Base-by-base conservation (phyloP, 257 asterid genomes). In the Forsythia viridissima region DNA sequence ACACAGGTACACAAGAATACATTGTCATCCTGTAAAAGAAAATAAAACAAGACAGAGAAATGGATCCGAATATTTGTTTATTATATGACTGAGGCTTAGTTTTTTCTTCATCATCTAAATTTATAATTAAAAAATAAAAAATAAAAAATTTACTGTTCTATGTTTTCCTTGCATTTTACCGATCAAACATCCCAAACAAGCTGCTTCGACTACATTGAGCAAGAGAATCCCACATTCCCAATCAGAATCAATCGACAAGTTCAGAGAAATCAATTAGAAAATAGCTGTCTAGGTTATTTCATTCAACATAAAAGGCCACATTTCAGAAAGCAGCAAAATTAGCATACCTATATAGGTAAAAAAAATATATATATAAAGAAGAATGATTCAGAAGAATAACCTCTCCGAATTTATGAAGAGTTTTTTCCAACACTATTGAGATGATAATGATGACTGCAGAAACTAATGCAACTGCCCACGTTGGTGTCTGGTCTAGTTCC, bases 391-490 rank as follows among this genome's bases (percentile, higher is more conserved):
- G 43, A 59, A 59, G 39, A 20, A 70, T 41, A 84, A 91, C 98
- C 87, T 85, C 72, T 7, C 89, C 89, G 3, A 90, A 72, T 79
- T 41, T 70, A 74, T 93, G 96, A 75, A 93, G 86, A 69, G 79
- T 75, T 82, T 86, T 90, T 84, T 93, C 98, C 87, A 93, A 71
- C 48, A 84, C 0, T 43, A 90, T 90, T n/a, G 97, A 93, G 79
- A 93, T 83, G 1, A 90, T 2, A 76, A 93, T 79, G 77, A 93
- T 93, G 79, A 93, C 81, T 16, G 89, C 85, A 48, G 85, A 86
- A 36, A 93, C 97, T 34, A 89, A 80, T 34, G 97, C 84, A 46
- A 91, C 97, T 0, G 95, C 98, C 98, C 97, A 93, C 43, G 98
- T 93, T 4, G 98, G 96, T 65, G 92, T 89, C 68, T 76, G 80